Conservation (phyloP, 805 yeast species). For the Hanseniaspora clermontiae region DNA sequence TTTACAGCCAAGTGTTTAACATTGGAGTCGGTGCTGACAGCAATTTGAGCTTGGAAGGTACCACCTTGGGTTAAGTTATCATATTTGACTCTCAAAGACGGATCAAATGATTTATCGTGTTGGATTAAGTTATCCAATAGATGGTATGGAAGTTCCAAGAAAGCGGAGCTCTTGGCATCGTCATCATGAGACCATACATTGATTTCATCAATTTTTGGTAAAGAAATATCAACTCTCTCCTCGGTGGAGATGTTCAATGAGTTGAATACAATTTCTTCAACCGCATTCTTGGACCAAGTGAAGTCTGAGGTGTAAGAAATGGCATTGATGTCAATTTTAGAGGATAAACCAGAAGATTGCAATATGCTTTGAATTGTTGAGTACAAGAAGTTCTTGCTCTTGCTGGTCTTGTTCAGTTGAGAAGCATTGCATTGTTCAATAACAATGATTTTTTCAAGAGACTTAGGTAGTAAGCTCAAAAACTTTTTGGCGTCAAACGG, state of each 20-base stretch:
- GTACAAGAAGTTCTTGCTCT: constrained; percentile 13
- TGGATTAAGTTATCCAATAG: constrained; percentile 12
- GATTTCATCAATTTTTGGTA: constrained; percentile 24
- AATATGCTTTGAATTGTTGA: constrained; percentile 14
- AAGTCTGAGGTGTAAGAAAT: constrained; percentile 40
- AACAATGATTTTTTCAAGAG: constrained; percentile 51
- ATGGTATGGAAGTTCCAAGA: constrained; percentile 6
- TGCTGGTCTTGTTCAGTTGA: not conserved
- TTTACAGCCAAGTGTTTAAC: constrained; percentile 18
- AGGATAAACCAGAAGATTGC: constrained; percentile 22
- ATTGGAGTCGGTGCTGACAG: constrained; percentile 22
- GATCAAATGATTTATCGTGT: constrained; percentile 16
- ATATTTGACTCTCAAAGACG: constrained; percentile 49
- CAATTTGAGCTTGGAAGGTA: constrained; percentile 50
- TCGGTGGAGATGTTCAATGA: constrained; percentile 24
- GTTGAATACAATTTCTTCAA: constrained; percentile 36
- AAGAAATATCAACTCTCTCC: constrained; percentile 15
- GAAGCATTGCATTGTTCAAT: constrained; percentile 40
- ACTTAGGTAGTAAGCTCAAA: constrained; percentile 42
- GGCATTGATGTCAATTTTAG: constrained; percentile 35
- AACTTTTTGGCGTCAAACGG: constrained; percentile 64
- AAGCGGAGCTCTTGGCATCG: constrained; percentile 22
- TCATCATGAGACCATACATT: constrained; percentile 62
- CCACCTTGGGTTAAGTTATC: constrained; percentile 71
- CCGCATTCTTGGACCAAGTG: constrained; percentile 45